phyloP scores from a whole-genome alignment of 768 basidiomycete genomes.

The Agrocybe praecox region DNA sequence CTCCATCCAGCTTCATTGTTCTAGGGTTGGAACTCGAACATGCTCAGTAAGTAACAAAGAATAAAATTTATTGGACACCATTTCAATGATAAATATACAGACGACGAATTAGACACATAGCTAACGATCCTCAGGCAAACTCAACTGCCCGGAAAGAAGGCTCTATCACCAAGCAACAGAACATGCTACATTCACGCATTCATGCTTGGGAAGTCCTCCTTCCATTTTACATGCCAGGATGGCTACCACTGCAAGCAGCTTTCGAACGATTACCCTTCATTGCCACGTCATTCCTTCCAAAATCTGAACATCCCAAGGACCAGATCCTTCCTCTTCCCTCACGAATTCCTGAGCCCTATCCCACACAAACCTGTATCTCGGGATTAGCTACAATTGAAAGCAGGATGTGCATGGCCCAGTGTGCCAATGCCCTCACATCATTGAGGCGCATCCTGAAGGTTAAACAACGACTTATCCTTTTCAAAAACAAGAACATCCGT shows the following conservation, averaged over 20 bases:
- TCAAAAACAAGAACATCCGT: slow-evolving; percentile 6
- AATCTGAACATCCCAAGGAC: slow-evolving; percentile 1
- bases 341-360: background rate
- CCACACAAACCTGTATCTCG: background rate
- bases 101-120: too few relatives aligned
- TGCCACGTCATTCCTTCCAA: background rate
- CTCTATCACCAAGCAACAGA: background rate
- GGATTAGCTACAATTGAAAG: slow-evolving; percentile 8
- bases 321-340: slow-evolving; percentile 10
- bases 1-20: background rate
- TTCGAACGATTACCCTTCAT: background rate
- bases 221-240: slow-evolving; percentile 13
- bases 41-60: slow-evolving; percentile 7
- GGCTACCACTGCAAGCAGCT: slow-evolving; percentile 4
- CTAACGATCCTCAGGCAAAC: too few relatives aligned
- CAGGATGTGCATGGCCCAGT: slow-evolving; percentile 4
- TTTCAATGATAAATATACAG: background rate
- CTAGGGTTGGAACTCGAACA: slow-evolving; percentile 4
- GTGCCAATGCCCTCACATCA: slow-evolving; percentile 1
- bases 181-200: background rate
- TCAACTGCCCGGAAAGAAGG: slow-evolving; percentile 2
- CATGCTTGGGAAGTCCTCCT: background rate
- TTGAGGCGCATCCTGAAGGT: slow-evolving; percentile 6
- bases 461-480: slow-evolving; percentile 8
- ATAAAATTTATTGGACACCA: background rate